Evolutionary conservation across 2,329 filamentous ascomycete genomes (phyloP).

Genomic region (Dendrostoma leiphaemia): DNA sequence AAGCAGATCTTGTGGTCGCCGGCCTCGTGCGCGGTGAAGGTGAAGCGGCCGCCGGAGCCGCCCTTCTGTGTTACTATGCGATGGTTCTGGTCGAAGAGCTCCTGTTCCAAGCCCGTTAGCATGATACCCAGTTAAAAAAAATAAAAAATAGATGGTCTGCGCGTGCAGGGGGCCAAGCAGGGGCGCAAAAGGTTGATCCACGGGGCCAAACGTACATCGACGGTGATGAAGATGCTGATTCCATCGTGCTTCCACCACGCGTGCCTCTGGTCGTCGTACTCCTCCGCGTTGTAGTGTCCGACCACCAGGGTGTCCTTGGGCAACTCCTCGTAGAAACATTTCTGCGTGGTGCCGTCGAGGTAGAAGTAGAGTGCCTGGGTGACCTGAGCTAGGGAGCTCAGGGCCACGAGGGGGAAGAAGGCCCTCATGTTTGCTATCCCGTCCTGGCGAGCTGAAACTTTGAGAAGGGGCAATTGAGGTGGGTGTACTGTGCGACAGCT

Average conservation of each 20-base stretch:
- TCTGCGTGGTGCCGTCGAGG: conserved; percentile 79
- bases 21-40: conserved; percentile 91
- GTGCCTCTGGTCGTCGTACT: conserved; percentile 70
- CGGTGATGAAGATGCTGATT: conserved; percentile 83
- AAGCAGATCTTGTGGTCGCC: conserved; percentile 97
- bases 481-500: background rate
- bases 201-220: conserved; percentile 62
- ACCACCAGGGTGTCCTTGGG: conserved; percentile 97
- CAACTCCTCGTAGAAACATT: conserved; percentile 98
- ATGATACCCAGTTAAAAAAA: background rate
- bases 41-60: conserved; percentile 76
- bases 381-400: conserved; percentile 68
- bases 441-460: background rate
- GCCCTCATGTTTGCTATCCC: conserved; percentile 48
- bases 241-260: conserved; percentile 71
- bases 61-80: conserved; percentile 89
- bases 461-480: background rate
- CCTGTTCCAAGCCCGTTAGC: conserved; percentile 45
- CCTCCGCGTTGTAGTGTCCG: conserved; percentile 84
- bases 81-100: conserved; percentile 97
- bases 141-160: no score
- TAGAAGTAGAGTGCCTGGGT: conserved; percentile 94
- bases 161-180: no score
- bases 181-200: background rate
- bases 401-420: conserved; percentile 63